A percentile compares a stretch with the other conserved stretches of the same genome.
Conservation (phyloP, 2,329 filamentous ascomycete genomes). For the Metarhizium humberi region DNA sequence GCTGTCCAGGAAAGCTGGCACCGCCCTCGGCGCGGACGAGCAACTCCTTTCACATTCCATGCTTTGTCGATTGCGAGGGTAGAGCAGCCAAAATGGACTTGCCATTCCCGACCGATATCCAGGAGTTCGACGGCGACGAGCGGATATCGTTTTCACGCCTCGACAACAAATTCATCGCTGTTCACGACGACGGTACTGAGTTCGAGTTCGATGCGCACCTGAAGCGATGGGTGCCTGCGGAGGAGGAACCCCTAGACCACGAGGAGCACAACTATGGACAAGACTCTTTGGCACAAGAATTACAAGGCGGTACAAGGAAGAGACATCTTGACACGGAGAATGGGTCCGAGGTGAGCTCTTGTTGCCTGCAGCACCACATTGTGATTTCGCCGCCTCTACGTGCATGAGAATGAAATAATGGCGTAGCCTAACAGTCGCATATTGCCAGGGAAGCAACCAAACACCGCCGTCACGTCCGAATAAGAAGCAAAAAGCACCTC, state of each 20-base stretch:
- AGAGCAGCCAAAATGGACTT: slow-evolving; percentile 18
- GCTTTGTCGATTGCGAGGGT: not conserved
- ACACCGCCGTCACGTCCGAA: slow-evolving; percentile 23
- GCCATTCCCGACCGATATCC: slow-evolving; percentile 48
- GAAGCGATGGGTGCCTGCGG: slow-evolving; percentile 65
- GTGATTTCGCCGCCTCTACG: slow-evolving; percentile 6
- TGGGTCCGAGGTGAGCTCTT: slow-evolving; percentile 33
- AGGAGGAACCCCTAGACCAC: slow-evolving; percentile 33
- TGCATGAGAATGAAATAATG: slow-evolving; percentile 11
- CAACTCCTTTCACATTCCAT: not conserved
- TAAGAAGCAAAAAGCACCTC: slow-evolving; percentile 39
- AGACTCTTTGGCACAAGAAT: not conserved
- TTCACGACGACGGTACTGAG: slow-evolving; percentile 75
- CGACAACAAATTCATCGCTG: slow-evolving; percentile 73
- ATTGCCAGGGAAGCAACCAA: slow-evolving; percentile 14
- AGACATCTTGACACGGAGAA: slow-evolving; percentile 30
- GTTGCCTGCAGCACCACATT: not conserved
- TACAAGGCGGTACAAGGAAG: slow-evolving; percentile 23
- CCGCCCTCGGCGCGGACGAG: not conserved
- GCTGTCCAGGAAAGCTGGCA: not conserved
- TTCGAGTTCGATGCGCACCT: slow-evolving; percentile 68
- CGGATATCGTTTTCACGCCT: slow-evolving; percentile 82
- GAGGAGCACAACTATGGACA: slow-evolving; percentile 5
- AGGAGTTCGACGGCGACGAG: slow-evolving; percentile 66
- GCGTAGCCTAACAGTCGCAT: slow-evolving; percentile 6